Conservation (phyloP, 805 yeast species). For the Candida peoriensis region DNA sequence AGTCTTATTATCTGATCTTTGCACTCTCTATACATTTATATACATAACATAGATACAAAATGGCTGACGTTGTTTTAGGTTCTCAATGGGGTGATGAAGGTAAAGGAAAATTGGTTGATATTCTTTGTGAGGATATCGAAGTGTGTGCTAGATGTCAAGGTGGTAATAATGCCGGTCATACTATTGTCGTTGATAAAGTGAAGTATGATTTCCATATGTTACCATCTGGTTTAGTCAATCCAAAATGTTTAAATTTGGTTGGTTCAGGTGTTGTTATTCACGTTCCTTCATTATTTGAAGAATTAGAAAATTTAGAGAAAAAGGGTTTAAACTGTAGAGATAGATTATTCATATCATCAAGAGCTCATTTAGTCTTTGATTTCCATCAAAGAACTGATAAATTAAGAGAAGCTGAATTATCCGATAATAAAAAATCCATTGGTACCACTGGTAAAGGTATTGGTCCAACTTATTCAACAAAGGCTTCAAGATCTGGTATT, state of each 20-base stretch:
- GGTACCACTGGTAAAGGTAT: slow-evolving; percentile 99
- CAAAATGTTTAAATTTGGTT: slow-evolving; percentile 80
- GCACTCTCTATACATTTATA: neutral
- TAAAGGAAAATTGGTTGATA: slow-evolving; percentile 94
- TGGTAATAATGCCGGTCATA: slow-evolving; percentile 99
- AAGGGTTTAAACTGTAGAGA: slow-evolving; percentile 66
- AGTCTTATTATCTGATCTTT: no score
- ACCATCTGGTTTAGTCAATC: slow-evolving; percentile 96
- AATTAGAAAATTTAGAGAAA: slow-evolving; percentile 70
- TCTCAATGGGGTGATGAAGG: slow-evolving; percentile 99
- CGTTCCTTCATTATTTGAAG: slow-evolving; percentile 87
- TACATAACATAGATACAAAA: slow-evolving; percentile 8
- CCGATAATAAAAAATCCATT: slow-evolving; percentile 66
- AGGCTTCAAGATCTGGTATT: slow-evolving; percentile 93
- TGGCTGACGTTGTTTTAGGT: slow-evolving; percentile 81
- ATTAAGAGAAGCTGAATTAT: slow-evolving; percentile 85
- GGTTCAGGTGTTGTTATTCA: slow-evolving; percentile 98
- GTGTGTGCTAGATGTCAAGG: slow-evolving; percentile 98
- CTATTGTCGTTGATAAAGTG: slow-evolving; percentile 83
- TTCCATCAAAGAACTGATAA: slow-evolving; percentile 98
- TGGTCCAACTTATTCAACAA: slow-evolving; percentile 97
- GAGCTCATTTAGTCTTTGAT: slow-evolving; percentile 96
- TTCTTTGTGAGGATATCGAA: slow-evolving; percentile 90
- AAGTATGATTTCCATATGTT: slow-evolving; percentile 98
- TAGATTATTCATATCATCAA: slow-evolving; percentile 81